Evolutionary conservation across 2,329 filamentous ascomycete genomes (phyloP).

Genomic region (Atkinsonella texensis): DNA sequence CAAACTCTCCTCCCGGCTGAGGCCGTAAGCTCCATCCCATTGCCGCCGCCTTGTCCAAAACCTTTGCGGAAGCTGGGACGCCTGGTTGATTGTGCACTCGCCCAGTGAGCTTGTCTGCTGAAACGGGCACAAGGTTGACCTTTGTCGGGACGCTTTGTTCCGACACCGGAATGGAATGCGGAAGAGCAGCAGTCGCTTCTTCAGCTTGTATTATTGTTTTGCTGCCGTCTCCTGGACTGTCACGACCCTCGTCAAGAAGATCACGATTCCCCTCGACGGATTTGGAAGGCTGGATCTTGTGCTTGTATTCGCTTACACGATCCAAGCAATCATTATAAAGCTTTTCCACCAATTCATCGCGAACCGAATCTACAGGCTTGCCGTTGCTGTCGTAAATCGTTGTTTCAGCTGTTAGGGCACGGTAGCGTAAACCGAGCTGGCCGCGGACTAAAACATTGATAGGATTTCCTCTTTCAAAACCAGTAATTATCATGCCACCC

Average conservation of each 20-base stretch:
- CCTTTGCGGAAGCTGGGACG: slow-evolving; percentile 55
- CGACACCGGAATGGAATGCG: slow-evolving; percentile 38
- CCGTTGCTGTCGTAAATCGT: slow-evolving; percentile 83
- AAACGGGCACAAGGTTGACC: slow-evolving; percentile 48
- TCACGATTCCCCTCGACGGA: slow-evolving; percentile 74
- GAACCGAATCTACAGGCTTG: slow-evolving; percentile 60
- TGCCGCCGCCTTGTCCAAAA: slow-evolving; percentile 61
- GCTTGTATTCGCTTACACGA: slow-evolving; percentile 80
- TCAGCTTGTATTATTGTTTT: slow-evolving; percentile 62
- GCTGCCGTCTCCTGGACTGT: slow-evolving; percentile 57
- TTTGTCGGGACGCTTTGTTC: slow-evolving; percentile 41
- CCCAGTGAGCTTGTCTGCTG: slow-evolving; percentile 58
- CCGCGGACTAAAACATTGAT: slow-evolving; percentile 83
- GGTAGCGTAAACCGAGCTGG: slow-evolving; percentile 78
- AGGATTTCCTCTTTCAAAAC: slow-evolving; percentile 91
- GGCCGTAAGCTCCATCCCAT: slow-evolving; percentile 75
- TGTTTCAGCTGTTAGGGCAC: slow-evolving; percentile 65
- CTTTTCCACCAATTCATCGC: slow-evolving; percentile 76
- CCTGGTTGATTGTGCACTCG: slow-evolving; percentile 60
- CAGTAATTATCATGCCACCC: slow-evolving; percentile 96
- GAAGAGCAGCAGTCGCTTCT: slow-evolving; percentile 52
- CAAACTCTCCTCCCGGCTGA: slow-evolving; percentile 48
- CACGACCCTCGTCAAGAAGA: slow-evolving; percentile 70
- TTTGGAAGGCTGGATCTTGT: slow-evolving; percentile 56
- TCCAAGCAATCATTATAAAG: slow-evolving; percentile 93